Percentiles rank a stretch among this genome's conserved stretches.
Conservation (phyloP, 2,329 filamentous ascomycete species). For the Arthroderma uncinatum region DNA sequence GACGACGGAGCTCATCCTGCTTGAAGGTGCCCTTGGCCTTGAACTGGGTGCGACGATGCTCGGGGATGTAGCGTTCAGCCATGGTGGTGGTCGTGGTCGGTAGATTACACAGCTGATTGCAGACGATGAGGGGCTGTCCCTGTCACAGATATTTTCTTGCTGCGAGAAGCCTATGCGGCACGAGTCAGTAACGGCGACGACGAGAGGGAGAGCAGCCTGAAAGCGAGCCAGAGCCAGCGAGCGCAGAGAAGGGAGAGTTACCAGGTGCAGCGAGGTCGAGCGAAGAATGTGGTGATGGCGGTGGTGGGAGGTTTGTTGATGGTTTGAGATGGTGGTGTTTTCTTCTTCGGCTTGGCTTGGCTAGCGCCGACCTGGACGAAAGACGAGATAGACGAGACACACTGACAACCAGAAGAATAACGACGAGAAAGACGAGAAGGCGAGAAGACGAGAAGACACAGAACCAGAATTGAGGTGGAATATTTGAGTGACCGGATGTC, state of each 20-base stretch:
- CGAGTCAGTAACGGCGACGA: not conserved
- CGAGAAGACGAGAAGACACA: not conserved
- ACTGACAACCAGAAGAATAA: too few relatives aligned
- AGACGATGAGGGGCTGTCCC: not conserved
- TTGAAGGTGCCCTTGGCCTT: slow-evolving; percentile 99
- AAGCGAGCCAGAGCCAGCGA: not conserved
- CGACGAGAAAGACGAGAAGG: too few relatives aligned
- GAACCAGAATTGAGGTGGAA: not conserved
- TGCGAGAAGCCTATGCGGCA: not conserved
- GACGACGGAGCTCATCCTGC: slow-evolving; percentile 94
- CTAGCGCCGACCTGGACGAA: not conserved
- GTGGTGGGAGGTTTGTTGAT: not conserved
- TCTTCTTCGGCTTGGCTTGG: not conserved
- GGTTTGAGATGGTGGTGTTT: slow-evolving; percentile 12
- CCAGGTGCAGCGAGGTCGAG: not conserved
- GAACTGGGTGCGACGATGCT: slow-evolving; percentile 98
- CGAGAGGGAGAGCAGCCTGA: not conserved
- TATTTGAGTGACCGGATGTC: not conserved
- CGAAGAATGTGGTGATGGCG: not conserved
- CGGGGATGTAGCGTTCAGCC: slow-evolving; percentile 98
- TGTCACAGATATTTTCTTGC: not conserved
- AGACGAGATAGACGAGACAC: slow-evolving; percentile 10
- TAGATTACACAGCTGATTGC: slow-evolving; percentile 13
- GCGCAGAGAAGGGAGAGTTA: not conserved
- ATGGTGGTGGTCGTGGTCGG: slow-evolving; percentile 45